Conservation (phyloP, 192 early-diverging fungal species). For the Linnemannia schmuckeri region DNA sequence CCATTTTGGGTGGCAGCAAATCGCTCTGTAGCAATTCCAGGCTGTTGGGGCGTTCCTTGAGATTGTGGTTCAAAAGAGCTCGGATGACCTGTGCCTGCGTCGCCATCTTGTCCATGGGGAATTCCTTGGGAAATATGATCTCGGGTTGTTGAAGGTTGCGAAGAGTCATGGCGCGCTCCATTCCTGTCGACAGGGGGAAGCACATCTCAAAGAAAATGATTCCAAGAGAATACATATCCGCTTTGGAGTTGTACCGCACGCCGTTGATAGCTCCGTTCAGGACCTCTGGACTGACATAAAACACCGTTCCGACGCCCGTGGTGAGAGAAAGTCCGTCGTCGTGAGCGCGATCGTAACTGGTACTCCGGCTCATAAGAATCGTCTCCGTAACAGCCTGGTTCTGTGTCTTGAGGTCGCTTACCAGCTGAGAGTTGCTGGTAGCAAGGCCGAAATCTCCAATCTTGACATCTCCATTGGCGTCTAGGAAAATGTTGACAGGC, state of each 20-base stretch:
- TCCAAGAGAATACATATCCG: slow-evolving; percentile 88
- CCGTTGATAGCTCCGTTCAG: slow-evolving; percentile 54
- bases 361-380: slow-evolving; percentile 48
- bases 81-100: slow-evolving; percentile 81
- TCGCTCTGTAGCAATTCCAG: slow-evolving; percentile 86
- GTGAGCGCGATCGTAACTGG: slow-evolving; percentile 51
- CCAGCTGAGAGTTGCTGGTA: slow-evolving; percentile 59
- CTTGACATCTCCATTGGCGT: slow-evolving; percentile 69
- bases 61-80: slow-evolving; percentile 79
- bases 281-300: slow-evolving; percentile 83
- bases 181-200: slow-evolving; percentile 79
- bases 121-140: slow-evolving; percentile 76
- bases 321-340: slow-evolving; percentile 76
- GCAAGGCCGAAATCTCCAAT: slow-evolving; percentile 87
- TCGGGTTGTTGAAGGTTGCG: slow-evolving; percentile 78
- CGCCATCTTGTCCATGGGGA: slow-evolving; percentile 71
- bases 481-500: slow-evolving; percentile 86
- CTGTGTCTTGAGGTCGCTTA: slow-evolving; percentile 47
- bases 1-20: slow-evolving; percentile 84
- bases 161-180: slow-evolving; percentile 82
- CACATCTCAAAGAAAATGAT: slow-evolving; percentile 87
- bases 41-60: slow-evolving; percentile 83
- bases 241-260: slow-evolving; percentile 81
- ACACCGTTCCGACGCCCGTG: slow-evolving; percentile 89
- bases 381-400: slow-evolving; percentile 36